Conservation (phyloP, 148 eudicot genomes). For the Diospyros lotus region DNA sequence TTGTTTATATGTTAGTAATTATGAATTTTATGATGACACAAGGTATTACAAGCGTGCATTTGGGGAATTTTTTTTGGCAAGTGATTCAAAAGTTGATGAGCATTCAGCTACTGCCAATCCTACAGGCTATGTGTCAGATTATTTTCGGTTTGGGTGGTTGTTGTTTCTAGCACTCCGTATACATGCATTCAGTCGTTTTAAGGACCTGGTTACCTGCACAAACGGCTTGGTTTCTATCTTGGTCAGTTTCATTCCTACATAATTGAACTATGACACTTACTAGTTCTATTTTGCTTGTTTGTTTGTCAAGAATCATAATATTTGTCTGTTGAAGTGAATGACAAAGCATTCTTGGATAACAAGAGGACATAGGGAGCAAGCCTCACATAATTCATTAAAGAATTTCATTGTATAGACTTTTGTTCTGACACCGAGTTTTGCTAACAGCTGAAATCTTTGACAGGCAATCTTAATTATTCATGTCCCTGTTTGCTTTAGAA, state of each 20-base stretch:
- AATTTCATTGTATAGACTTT: not conserved
- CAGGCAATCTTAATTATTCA: constrained; percentile 95
- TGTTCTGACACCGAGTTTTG: not conserved
- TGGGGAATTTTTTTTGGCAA: constrained; percentile 52
- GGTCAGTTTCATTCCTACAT: constrained; percentile 46
- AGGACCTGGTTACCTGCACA: constrained; percentile 81
- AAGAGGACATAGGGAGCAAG: not conserved
- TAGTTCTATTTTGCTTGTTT: constrained; percentile 1
- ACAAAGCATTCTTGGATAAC: not conserved
- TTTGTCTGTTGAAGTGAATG: not conserved
- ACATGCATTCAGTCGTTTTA: constrained; percentile 83
- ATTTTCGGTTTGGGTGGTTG: constrained; percentile 91
- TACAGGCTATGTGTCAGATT: constrained; percentile 34
- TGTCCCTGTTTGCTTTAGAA: constrained; percentile 64
- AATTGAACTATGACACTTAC: constrained; percentile 1
- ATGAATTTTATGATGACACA: not conserved
- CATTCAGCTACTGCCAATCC: constrained; percentile 27
- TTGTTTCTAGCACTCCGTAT: constrained; percentile 84
- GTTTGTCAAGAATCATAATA: not conserved
- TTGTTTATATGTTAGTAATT: not conserved
- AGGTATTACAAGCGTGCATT: constrained; percentile 79
- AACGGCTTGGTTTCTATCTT: constrained; percentile 79
- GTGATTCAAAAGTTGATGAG: constrained; percentile 37
- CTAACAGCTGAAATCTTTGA: constrained; percentile 15
- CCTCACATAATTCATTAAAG: not conserved